Evolutionary conservation across 371 early-diverging fungal genomes (phyloP), one percentile per base, ranked within the genome.

Genomic region (Mortierella sp.): DNA sequence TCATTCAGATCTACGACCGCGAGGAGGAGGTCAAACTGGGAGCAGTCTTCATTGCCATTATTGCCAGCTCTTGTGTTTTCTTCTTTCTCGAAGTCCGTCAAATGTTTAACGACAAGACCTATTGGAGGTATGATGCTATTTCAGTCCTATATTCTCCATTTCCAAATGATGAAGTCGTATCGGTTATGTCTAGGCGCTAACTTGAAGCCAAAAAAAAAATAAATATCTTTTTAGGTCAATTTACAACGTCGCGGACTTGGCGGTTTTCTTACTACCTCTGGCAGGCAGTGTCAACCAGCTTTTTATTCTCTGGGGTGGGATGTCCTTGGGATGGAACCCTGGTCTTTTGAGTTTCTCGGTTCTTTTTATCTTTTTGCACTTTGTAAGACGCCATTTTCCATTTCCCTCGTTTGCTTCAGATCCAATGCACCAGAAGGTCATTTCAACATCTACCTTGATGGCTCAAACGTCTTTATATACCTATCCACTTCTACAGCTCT

Each of bases 31-130:
- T 55, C 4, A 1, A 24, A 5, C 48, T 71, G 19, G 7, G 34
- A 24, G 48, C 41, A 26, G 55, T 77, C 8, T 77, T 77, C 45
- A 24, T 77, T 19, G 52, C 72, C 40, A 77, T 77, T 55, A 68
- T 64, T 10, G 63, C 37, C n/a, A 22, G 68, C 8, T 67, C 77
- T 0, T 3, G 6, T 4, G 26, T 66, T 4, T 77, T 77, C 53
- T 68, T 77, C 6, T 52, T 37, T 39, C 71, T 71, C n/a, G 77
- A 77, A 22, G 2, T 64, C 8, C 4, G 61, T 0, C 77, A 71
- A 40, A 1, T 66, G 3, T 4, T 24, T 4, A 53, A 52, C 26
- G 43, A 16, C 31, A 34, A 41, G 22, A 24, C 37, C 14, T 69
- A 4, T n/a, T 41, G 50, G 5, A 2, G 41, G 45, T 31, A n/a